These are phyloP conservation scores for Globisporangium echinulatum DNA, from an alignment of 352 stramenopile species.

Conservation along the genomic window DNA sequence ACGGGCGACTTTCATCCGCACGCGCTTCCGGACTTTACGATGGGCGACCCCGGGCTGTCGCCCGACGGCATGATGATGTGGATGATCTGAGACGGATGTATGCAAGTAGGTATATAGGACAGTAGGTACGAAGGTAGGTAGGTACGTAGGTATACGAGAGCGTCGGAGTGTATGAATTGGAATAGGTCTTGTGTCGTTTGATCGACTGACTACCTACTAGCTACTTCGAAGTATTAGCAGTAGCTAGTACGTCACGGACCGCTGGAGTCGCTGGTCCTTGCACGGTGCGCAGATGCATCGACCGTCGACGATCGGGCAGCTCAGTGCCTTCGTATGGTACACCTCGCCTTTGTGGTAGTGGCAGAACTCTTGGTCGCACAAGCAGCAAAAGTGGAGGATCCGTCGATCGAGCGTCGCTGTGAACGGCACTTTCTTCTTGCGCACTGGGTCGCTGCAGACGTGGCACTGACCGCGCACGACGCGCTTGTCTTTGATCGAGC, in stretches of 20 bases:
- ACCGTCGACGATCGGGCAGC: slow-evolving; percentile 72
- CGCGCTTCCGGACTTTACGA: slow-evolving; percentile 51
- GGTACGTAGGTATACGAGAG: too few relatives aligned
- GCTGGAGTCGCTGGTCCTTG: slow-evolving; percentile 56
- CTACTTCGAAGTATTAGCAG: not conserved
- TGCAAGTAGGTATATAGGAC: too few relatives aligned
- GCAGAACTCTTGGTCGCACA: slow-evolving; percentile 79
- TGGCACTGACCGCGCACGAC: slow-evolving; percentile 67
- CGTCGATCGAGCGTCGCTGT: slow-evolving; percentile 52
- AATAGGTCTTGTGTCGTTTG: too few relatives aligned
- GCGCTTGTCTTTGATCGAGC: slow-evolving; percentile 26
- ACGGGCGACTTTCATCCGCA: slow-evolving; percentile 41
- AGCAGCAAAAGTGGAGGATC: slow-evolving; percentile 78
- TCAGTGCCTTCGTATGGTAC: slow-evolving; percentile 70
- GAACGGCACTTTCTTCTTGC: slow-evolving; percentile 66
- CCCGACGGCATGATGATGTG: slow-evolving; percentile 85
- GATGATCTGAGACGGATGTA: slow-evolving; percentile 47
- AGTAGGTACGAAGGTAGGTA: too few relatives aligned
- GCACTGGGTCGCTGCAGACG: slow-evolving; percentile 53
- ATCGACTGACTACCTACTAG: not conserved
- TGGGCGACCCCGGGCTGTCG: slow-evolving; percentile 58
- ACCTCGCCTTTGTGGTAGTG: slow-evolving; percentile 80
- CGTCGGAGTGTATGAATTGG: too few relatives aligned
- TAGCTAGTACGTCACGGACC: slow-evolving; percentile 36
- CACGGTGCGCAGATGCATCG: slow-evolving; percentile 69